Evolutionary conservation across 306 rosid species (phyloP), one percentile per base, ranked within the genome.

Genomic region (Bauhinia variegata): DNA sequence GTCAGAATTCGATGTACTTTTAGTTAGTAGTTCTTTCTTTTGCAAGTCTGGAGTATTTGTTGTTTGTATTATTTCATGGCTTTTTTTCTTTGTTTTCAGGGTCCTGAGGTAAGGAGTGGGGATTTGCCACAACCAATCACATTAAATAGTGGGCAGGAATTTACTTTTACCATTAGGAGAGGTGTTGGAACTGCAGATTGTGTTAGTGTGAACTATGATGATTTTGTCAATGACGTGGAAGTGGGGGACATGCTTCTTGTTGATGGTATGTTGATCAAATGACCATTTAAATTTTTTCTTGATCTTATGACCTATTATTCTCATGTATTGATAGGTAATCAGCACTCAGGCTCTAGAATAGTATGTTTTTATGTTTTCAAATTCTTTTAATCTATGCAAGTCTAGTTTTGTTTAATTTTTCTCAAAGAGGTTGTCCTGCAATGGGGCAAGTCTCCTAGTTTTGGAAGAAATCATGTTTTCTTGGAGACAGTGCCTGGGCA

Each of bases 31-130:
- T 2, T 23, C 28, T 23, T 23, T 23, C 28, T 23, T n/a, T n/a
- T n/a, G n/a, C 28, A 23, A 23, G 28, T 23, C 28, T 1, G 28
- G 28, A 23, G 2, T 23, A 1, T 23, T 23, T 23, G 28, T 23
- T 2, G 2, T 23, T 23, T 23, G 28, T 23, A 1, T 23, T 13
- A 42, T 54, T 13, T 33, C 75, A 68, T 50, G 3, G 42, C 59
- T 64, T 0, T 4, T 36, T 67, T 55, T 56, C 36, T 43, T 70
- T 32, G 38, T 33, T 67, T 62, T 43, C 83, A 91, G 97, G 97
- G 97, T 54, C 96, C 96, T 48, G 96, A 91, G 81, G 97, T 91
- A 61, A 86, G 97, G 85, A 91, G 97, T 58, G 97, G 97, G 60
- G 97, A 91, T 77, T 78, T 91, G 76, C 96, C 89, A 4, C 96